Base-by-base conservation (phyloP, 306 rosid genomes). In the Sesbania bispinosa region DNA sequence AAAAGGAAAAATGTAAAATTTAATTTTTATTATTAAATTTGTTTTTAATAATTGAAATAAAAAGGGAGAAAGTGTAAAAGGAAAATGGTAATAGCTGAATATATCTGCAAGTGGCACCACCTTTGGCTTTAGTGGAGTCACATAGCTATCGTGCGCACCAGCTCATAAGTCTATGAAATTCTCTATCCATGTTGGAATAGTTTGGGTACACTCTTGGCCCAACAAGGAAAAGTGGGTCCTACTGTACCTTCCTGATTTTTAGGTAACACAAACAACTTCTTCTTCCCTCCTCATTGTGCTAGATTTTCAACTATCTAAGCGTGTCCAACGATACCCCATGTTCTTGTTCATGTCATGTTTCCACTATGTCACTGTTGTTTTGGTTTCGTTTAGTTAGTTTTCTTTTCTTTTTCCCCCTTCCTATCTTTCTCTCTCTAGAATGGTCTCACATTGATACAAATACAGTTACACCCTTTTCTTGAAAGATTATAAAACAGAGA, bases 61-160 rank as follows among this genome's bases (percentile, higher is more conserved):
- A 45, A 18, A 67, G 3, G 1, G n/a, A 1, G 18, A 4, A 42
- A 45, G 47, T 10, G 14, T 13, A 35, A 35, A 43, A 20, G 27
- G 11, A 11, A 73, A 48, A 36, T 53, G 74, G 13, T 30, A 51
- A 53, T 21, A 24, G 59, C 15, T 53, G 57, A 52, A 36, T 10
- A 14, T 8, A 9, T 58, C n/a, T 62, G 68, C 78, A 51, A 78
- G 77, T 57, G 69, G 84, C 61, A 38, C 47, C 65, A 61, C 26
- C 59, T 67, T 30, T 70, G 85, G 85, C 51, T 73, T 51, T 71
- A 75, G 90, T 78, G 94, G 82, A 75, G 82, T 79, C 76, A 67
- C 67, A 72, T 76, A 42, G 14, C 88, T 75, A 72, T 87, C 86
- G 83, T 86, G 96, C 87, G 82, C 66, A 82, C 90, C 98, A 93